phyloP scores from a whole-genome alignment of 768 basidiomycete species.

The Mycena polygramma region DNA sequence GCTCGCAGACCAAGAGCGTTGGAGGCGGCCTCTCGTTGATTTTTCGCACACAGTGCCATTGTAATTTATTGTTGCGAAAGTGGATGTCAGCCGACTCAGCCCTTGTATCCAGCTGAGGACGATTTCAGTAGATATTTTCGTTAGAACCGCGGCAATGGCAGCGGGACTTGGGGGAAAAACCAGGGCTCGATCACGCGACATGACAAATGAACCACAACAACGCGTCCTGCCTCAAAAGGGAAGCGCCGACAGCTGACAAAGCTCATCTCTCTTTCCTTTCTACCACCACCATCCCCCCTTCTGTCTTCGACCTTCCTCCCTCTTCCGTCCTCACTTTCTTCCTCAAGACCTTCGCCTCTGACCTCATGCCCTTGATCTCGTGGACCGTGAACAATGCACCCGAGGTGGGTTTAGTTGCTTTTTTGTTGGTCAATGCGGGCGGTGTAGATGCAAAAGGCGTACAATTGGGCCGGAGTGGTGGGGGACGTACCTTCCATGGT shows the following conservation, averaged over 20 bases:
- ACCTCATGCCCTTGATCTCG: too few relatives aligned
- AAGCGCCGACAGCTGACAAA: too few relatives aligned
- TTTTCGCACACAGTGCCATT: conserved; percentile 2
- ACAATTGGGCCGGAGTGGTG: conserved; percentile 3
- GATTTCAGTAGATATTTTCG: too few relatives aligned
- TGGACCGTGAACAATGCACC: neutral
- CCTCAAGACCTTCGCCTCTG: neutral
- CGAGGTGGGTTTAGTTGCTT: conserved; percentile 18
- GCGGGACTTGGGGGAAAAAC: too few relatives aligned
- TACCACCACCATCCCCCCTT: neutral
- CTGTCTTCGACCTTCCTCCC: neutral
- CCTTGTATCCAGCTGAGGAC: too few relatives aligned
- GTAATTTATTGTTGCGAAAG: too few relatives aligned
- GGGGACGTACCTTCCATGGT: too few relatives aligned
- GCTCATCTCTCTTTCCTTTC: neutral
- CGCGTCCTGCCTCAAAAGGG: too few relatives aligned
- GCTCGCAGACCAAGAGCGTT: conserved; percentile 24
- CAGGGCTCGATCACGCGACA: too few relatives aligned
- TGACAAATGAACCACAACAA: too few relatives aligned
- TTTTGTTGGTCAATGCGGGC: conserved; percentile 2
- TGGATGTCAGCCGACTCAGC: too few relatives aligned
- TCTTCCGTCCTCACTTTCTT: neutral
- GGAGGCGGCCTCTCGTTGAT: conserved; percentile 22
- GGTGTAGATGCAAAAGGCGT: neutral
- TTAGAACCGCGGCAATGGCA: too few relatives aligned